Evolutionary conservation across 208 protist genomes (phyloP), one percentile per base, ranked within the genome.

Genomic region (Acanthamoeba lenticulata): DNA sequence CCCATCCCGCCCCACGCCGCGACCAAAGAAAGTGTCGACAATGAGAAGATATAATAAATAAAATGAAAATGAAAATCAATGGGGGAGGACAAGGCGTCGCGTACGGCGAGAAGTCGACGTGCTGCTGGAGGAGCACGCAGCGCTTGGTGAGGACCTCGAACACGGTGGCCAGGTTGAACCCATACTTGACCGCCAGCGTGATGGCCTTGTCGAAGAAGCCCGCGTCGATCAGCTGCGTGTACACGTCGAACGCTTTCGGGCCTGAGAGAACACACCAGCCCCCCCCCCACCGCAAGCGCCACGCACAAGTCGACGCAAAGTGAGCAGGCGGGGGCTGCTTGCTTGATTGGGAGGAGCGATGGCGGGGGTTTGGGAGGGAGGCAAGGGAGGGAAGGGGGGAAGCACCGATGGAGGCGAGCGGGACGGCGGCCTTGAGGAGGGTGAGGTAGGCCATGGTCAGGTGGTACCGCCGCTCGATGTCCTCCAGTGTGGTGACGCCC

Each of bases 181-280:
- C 62, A n/a, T 69, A 83, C 21, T 85, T 49, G 44, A 36, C 34
- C 0, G 90, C 90, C 60, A 93, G 19, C 36, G 69, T 65, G 29
- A 93, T 83, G 45, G 90, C 90, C 60, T 65, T 77, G 36, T 93
- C 90, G 38, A 93, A 93, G 36, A 55, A 83, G 60, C 90, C 90
- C n/a, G 44, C 67, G 9, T 83, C 36, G 21, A 93, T 65, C 42
- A 93, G 65, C 60, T 77, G 47, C 67, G 69, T 83, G 65, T 49
- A 93, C 55, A 72, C 86, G 29, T 65, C n/a, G 55, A 65, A 92
- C 7, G 57, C 29, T 11, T 17, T 45, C 47, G 57, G 52, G 45
- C 47, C 52, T 92, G 86, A 5, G 27, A n/a, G n/a, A n/a, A n/a
- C n/a, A n/a, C n/a, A 65, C n/a, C n/a, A n/a, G n/a, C n/a, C n/a